A percentile compares a stretch with the other conserved stretches of the same genome.
These are phyloP conservation scores for Graphilbum fragrans DNA, from an alignment of 2,329 filamentous ascomycete species.

Conservation along the genomic window DNA sequence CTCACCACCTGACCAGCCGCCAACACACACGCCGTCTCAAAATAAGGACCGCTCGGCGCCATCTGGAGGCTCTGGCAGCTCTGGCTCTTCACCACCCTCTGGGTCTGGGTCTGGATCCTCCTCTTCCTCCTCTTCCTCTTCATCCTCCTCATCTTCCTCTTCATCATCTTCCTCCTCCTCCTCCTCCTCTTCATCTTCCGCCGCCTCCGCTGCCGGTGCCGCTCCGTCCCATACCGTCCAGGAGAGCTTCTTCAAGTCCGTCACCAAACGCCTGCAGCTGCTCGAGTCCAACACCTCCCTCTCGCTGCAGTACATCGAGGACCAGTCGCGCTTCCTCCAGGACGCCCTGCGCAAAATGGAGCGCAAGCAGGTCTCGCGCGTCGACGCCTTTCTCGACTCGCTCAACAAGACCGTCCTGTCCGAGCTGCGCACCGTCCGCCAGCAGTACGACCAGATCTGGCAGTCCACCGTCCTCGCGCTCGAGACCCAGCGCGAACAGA, in stretches of 20 bases:
- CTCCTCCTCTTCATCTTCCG: constrained; percentile 7
- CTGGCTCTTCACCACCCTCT: not conserved
- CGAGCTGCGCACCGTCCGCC: constrained; percentile 65
- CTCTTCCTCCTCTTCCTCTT: not conserved
- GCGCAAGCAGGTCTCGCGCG: constrained; percentile 75
- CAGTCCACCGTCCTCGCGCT: constrained; percentile 88
- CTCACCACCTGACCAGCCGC: constrained; percentile 4
- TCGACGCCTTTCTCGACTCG: constrained; percentile 65
- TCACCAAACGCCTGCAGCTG: constrained; percentile 83
- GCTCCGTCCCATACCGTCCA: constrained; percentile 71
- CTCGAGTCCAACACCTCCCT: constrained; percentile 88
- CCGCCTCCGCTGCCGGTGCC: constrained; percentile 19
- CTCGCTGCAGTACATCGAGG: constrained; percentile 91
- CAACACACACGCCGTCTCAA: not conserved
- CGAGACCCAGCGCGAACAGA: constrained; percentile 76
- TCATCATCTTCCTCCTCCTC: not conserved
- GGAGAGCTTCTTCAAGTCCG: constrained; percentile 94
- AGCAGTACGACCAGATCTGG: constrained; percentile 93
- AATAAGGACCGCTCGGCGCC: not conserved
- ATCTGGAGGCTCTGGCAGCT: not conserved
- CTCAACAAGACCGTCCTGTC: constrained; percentile 80
- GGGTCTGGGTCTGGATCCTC: not conserved
- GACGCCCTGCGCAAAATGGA: constrained; percentile 81
- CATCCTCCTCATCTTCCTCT: not conserved
- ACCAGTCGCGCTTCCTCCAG: constrained; percentile 81